phyloP scores from a whole-genome alignment of 148 eudicot species.

The Euryodendron excelsum region DNA sequence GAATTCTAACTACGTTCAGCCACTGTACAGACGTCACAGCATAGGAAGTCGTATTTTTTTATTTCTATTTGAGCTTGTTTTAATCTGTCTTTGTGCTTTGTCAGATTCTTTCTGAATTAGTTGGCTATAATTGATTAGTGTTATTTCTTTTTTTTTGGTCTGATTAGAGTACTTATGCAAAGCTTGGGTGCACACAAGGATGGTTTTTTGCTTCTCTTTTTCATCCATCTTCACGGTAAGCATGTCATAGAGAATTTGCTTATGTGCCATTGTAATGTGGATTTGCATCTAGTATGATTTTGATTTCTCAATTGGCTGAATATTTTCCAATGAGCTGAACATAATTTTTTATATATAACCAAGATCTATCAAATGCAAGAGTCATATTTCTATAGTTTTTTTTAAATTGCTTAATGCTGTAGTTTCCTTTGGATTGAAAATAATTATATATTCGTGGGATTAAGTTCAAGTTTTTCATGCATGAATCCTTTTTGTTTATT shows the following conservation, averaged over 20 bases:
- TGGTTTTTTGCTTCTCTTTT: constrained; percentile 75
- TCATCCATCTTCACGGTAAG: constrained; percentile 77
- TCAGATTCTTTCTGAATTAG: background rate
- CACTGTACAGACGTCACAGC: background rate
- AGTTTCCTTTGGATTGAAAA: too few relatives aligned
- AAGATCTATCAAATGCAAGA: too few relatives aligned
- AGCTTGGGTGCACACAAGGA: constrained; percentile 86
- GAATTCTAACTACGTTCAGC: background rate
- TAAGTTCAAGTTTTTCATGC: constrained; percentile 1
- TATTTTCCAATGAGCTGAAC: background rate
- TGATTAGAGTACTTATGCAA: constrained; percentile 71
- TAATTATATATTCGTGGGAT: background rate
- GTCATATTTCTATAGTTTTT: too few relatives aligned
- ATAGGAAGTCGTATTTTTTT: background rate
- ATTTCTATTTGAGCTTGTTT: background rate
- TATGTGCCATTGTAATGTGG: constrained; percentile 1
- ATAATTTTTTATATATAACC: too few relatives aligned
- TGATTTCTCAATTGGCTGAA: background rate
- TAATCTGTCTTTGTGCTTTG: background rate
- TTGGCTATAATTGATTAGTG: background rate
- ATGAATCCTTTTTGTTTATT: background rate
- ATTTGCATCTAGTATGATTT: constrained; percentile 10
- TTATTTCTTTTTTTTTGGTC: constrained; percentile 5
- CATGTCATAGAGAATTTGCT: constrained; percentile 1
- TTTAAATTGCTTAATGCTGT: too few relatives aligned